Percentiles rank a stretch among this genome's conserved stretches.
Evolutionary conservation across 2,329 filamentous ascomycete species (phyloP).

Genomic region (Venturia pyrina): DNA sequence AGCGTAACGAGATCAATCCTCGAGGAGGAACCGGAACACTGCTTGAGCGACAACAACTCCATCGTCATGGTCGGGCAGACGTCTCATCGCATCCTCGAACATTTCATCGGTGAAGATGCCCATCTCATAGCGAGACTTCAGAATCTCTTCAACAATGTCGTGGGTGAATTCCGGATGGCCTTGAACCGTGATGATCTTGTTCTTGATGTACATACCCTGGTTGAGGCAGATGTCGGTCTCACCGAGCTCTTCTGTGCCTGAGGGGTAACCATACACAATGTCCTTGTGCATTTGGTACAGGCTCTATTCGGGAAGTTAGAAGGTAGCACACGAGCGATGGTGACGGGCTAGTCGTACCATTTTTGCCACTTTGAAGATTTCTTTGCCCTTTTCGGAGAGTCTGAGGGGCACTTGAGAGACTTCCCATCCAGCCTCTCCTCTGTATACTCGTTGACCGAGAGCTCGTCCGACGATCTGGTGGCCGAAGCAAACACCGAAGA

Average conservation of each 20-base stretch:
- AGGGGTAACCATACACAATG: slow-evolving; percentile 55
- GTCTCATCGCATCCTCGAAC: slow-evolving; percentile 57
- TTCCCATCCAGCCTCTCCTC: slow-evolving; percentile 68
- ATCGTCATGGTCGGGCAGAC: slow-evolving; percentile 62
- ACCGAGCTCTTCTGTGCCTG: slow-evolving; percentile 52
- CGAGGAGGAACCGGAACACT: slow-evolving; percentile 67
- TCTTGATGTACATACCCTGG: slow-evolving; percentile 68
- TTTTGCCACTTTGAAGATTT: slow-evolving; percentile 58
- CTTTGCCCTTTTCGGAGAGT: slow-evolving; percentile 59
- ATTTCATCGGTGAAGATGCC: slow-evolving; percentile 62
- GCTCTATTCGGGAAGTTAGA: slow-evolving; percentile 33
- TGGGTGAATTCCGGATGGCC: slow-evolving; percentile 77
- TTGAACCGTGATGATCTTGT: slow-evolving; percentile 64
- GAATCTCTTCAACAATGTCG: slow-evolving; percentile 59
- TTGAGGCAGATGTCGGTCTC: slow-evolving; percentile 57
- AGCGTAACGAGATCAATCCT: slow-evolving; percentile 27
- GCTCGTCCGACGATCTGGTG: slow-evolving; percentile 77
- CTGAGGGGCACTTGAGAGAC: slow-evolving; percentile 61
- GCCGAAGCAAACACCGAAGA: slow-evolving; percentile 80
- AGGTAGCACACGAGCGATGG: not conserved
- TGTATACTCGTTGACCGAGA: slow-evolving; percentile 55
- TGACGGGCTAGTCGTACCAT: slow-evolving; percentile 35
- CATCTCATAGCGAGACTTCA: slow-evolving; percentile 51
- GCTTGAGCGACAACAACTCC: slow-evolving; percentile 64
- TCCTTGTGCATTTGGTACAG: slow-evolving; percentile 86